Evolutionary conservation across 2,329 filamentous ascomycete genomes (phyloP).

Genomic region (Tolypocladium album): DNA sequence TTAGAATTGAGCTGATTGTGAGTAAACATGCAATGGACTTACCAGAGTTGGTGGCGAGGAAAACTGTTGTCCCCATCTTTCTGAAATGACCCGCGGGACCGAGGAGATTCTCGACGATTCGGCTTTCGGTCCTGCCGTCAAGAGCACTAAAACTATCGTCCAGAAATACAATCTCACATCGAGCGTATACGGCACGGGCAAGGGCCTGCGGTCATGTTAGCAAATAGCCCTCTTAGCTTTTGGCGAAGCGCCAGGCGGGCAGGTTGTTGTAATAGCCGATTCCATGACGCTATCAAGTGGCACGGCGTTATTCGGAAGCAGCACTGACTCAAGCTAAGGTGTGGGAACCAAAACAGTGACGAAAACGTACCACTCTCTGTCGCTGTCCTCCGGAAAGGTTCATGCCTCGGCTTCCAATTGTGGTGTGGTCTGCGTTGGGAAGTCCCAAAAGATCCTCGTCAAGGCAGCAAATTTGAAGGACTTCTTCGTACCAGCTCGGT

Average conservation of each 20-base stretch:
- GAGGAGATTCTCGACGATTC: background rate
- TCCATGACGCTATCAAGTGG: background rate
- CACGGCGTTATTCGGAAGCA: background rate
- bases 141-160: background rate
- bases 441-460: slow-evolving; percentile 5
- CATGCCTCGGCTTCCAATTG: slow-evolving; percentile 9
- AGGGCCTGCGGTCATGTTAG: background rate
- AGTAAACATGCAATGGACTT: background rate
- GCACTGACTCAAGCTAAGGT: background rate
- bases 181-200: background rate
- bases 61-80: background rate
- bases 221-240: background rate
- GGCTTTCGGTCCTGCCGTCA: background rate
- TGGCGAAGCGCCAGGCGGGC: background rate
- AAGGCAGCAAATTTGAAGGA: slow-evolving; percentile 9
- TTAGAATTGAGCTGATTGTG: background rate
- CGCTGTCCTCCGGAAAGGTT: slow-evolving; percentile 12
- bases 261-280: background rate
- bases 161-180: background rate
- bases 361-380: slow-evolving; percentile 11
- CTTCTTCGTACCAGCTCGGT: slow-evolving; percentile 7
- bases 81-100: background rate
- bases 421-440: slow-evolving; percentile 8
- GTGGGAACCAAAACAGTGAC: background rate
- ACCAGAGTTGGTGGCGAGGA: background rate